Evolutionary conservation across 2,329 filamentous ascomycete genomes (phyloP).

Genomic region (Massarina eburnea): DNA sequence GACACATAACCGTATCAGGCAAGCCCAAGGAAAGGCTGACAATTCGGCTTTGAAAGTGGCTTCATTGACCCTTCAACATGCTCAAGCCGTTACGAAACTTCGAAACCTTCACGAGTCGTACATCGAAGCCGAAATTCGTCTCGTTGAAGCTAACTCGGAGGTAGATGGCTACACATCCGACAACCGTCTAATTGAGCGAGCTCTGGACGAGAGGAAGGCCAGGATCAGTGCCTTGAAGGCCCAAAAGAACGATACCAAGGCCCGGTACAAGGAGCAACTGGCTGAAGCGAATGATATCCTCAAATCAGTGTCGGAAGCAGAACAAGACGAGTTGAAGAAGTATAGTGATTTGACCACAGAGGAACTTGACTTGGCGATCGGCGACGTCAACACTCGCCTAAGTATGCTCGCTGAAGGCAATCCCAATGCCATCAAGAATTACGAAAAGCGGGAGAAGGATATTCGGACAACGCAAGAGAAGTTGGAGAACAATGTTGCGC

Average conservation of each 20-base stretch:
- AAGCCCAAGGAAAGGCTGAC: conserved; percentile 46
- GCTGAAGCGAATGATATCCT: conserved; percentile 18
- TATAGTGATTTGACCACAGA: conserved; percentile 44
- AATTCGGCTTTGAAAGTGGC: conserved; percentile 45
- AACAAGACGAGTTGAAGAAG: conserved; percentile 21
- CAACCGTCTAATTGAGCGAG: conserved; percentile 49
- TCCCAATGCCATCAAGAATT: conserved; percentile 74
- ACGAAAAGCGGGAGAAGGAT: conserved; percentile 53
- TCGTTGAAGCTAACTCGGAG: conserved; percentile 84
- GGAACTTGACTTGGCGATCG: conserved; percentile 71
- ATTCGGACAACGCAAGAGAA: conserved; percentile 68
- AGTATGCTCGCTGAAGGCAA: conserved; percentile 80
- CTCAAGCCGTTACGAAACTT: conserved; percentile 63
- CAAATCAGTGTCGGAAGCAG: conserved; percentile 26
- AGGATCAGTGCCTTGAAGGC: conserved; percentile 20
- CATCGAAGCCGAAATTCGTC: conserved; percentile 68
- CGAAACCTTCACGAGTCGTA: conserved; percentile 63
- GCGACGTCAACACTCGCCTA: conserved; percentile 72
- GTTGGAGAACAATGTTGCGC: conserved; percentile 56
- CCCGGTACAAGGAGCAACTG: conserved; percentile 17
- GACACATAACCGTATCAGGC: conserved; percentile 52
- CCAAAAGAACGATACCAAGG: conserved; percentile 8
- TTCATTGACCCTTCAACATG: conserved; percentile 54
- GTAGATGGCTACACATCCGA: conserved; percentile 66
- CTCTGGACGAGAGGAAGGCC: conserved; percentile 30